A percentile compares a stretch with the other conserved stretches of the same genome.
These are phyloP conservation scores for Populus trichocarpa DNA, from an alignment of 441 rosid species.

Conservation along the genomic window DNA sequence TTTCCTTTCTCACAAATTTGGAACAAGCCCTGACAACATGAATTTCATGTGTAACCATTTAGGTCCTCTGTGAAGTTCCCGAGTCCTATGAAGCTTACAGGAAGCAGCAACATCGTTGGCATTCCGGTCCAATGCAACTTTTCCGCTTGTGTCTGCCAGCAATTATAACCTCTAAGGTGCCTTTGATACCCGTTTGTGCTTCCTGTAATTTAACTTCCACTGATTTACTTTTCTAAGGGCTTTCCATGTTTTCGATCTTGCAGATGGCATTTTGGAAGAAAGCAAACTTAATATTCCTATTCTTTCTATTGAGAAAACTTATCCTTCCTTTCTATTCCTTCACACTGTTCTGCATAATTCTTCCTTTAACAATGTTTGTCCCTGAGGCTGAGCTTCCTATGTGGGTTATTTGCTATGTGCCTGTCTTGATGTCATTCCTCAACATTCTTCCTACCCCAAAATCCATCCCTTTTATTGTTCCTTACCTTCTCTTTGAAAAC, in stretches of 20 bases:
- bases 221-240: constrained; percentile 6
- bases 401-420: constrained; percentile 92
- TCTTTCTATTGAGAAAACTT: constrained; percentile 85
- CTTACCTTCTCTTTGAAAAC: constrained; percentile 92
- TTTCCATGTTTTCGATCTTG: constrained; percentile 22
- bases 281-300: constrained; percentile 75
- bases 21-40: constrained; percentile 1
- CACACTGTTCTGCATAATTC: constrained; percentile 88
- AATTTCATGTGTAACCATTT: constrained; percentile 8
- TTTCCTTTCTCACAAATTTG: constrained; percentile 2
- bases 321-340: constrained; percentile 91
- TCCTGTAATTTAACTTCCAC: neutral
- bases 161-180: constrained; percentile 76
- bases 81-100: constrained; percentile 94
- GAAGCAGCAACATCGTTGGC: constrained; percentile 99
- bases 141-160: constrained; percentile 91
- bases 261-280: constrained; percentile 89
- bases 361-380: constrained; percentile 83
- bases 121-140: constrained; percentile 94
- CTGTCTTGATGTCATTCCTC: constrained; percentile 76
- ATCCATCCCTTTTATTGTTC: constrained; percentile 80
- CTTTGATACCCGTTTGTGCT: neutral
- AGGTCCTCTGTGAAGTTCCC: constrained; percentile 96
- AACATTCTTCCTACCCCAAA: constrained; percentile 81
- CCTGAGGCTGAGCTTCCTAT: constrained; percentile 87